Evolutionary conservation across 2,329 filamentous ascomycete genomes (phyloP), one percentile per base, ranked within the genome.

Genomic region (Aspergillus luchuensis): DNA sequence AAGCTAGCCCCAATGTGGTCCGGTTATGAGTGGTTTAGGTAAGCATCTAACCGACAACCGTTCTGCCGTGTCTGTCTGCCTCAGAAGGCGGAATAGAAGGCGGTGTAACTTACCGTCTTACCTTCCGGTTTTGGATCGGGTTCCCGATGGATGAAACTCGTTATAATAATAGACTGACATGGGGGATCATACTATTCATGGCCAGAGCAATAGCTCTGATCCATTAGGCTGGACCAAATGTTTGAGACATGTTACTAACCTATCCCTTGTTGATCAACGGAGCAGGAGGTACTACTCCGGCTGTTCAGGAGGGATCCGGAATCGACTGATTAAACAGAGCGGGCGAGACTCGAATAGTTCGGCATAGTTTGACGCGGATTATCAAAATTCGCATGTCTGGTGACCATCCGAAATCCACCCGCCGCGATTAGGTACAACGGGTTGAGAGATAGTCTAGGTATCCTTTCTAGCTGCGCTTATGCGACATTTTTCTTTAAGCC

Each of bases 351-450:
- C 51, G 51, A 59, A 56, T 48, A 57, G 33, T 49, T 41, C 47
- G 47, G 55, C 25, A 50, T 61, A 53, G 53, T 48, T 59, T 11
- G 52, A 55, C 30, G 54, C 52, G 53, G 53, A 50, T 52, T 36
- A 51, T 58, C 49, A 59, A 66, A 63, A 62, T 59, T 51, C 33
- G 63, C 66, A 50, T 49, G 64, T 67, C 67, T 64, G 67, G 58
- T 69, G 67, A 67, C 67, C 66, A 33, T 30, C 23, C 25, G 30
- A 52, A 66, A 64, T 52, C 63, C 65, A 66, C 64, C 61, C 48
- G 33, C 47, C 13, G 38, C 19, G 61, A 54, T 56, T 50, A 50
- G 47, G 47, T 19, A 11, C 23, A 50, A 30, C 25, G 28, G 47
- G 23, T 3, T 28, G 47, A 10, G 47, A 17, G 47, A 50, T 30